Percentiles rank a stretch among this genome's conserved stretches.
These are phyloP conservation scores for Ehretia macrophylla DNA, from an alignment of 257 asterid species.

Conservation along the genomic window DNA sequence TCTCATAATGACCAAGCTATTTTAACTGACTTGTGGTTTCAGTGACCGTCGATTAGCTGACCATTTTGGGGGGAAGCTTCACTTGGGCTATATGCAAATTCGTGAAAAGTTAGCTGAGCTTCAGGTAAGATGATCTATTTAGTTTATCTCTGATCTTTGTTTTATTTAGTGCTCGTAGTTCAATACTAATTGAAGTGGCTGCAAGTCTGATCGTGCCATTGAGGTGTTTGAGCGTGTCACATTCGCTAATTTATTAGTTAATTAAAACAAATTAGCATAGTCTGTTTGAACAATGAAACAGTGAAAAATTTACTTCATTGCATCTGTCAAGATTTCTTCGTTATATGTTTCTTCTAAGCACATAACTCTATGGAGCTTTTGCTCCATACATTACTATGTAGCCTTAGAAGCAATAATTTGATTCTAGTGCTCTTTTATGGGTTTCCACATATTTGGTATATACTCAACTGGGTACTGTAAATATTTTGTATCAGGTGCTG, in stretches of 20 bases:
- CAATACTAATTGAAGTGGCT: slow-evolving; percentile 3
- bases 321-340: background rate
- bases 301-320: background rate
- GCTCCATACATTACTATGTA: too few species aligned
- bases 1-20: background rate
- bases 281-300: background rate
- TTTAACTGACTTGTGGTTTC: slow-evolving; percentile 22
- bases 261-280: background rate
- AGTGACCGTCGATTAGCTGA: slow-evolving; percentile 99
- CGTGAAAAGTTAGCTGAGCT: slow-evolving; percentile 96
- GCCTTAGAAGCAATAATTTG: background rate
- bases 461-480: slow-evolving; percentile 44
- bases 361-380: too few species aligned
- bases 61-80: slow-evolving; percentile 99
- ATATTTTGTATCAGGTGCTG: slow-evolving; percentile 59
- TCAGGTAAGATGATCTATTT: slow-evolving; percentile 46
- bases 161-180: background rate
- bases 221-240: background rate
- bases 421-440: background rate
- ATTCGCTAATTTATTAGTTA: background rate
- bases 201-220: background rate
- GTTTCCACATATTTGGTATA: background rate
- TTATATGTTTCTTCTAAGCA: too few species aligned
- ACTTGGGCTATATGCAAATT: slow-evolving; percentile 91
- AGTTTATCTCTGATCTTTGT: too few species aligned